Conservation (phyloP, 2,329 filamentous ascomycete species). For the Pestalotiopsis sp. region DNA sequence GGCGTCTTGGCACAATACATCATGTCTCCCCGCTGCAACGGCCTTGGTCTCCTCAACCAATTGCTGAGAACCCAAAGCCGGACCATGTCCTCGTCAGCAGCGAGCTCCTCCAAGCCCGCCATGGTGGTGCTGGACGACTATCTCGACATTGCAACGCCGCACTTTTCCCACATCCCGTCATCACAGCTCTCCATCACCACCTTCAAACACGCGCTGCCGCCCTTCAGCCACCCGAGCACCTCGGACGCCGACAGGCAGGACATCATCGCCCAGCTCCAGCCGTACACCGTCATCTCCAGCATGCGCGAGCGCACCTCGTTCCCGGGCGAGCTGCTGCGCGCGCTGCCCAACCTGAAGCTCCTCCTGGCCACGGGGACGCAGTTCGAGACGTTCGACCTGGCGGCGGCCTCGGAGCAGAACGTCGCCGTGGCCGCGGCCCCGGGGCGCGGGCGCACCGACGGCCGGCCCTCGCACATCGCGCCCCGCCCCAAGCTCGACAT, state of each 20-base stretch:
- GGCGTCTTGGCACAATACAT: not conserved
- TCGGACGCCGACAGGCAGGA: slow-evolving; percentile 37
- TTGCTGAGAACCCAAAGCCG: not conserved
- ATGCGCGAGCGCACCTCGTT: slow-evolving; percentile 72
- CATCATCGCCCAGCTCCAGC: slow-evolving; percentile 56
- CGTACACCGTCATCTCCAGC: slow-evolving; percentile 58
- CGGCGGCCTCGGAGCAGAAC: slow-evolving; percentile 47
- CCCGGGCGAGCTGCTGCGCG: slow-evolving; percentile 50
- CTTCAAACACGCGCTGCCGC: slow-evolving; percentile 57
- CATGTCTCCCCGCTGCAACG: not conserved
- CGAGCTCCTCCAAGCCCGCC: not conserved
- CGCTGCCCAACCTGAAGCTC: slow-evolving; percentile 65
- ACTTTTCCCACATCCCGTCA: slow-evolving; percentile 4
- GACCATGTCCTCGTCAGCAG: not conserved
- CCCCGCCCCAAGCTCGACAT: slow-evolving; percentile 24
- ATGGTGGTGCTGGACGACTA: slow-evolving; percentile 4
- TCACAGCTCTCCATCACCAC: slow-evolving; percentile 36
- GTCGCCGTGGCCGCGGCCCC: slow-evolving; percentile 56
- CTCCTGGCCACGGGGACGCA: slow-evolving; percentile 64
- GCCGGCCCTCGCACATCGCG: slow-evolving; percentile 2
- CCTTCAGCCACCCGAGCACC: slow-evolving; percentile 26
- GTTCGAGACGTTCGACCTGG: slow-evolving; percentile 62
- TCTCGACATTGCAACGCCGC: not conserved
- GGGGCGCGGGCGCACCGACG: slow-evolving; percentile 32
- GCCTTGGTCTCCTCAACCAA: not conserved